Conservation (phyloP, 1,284 basidiomycete genomes). For the Stereum hirsutum region DNA sequence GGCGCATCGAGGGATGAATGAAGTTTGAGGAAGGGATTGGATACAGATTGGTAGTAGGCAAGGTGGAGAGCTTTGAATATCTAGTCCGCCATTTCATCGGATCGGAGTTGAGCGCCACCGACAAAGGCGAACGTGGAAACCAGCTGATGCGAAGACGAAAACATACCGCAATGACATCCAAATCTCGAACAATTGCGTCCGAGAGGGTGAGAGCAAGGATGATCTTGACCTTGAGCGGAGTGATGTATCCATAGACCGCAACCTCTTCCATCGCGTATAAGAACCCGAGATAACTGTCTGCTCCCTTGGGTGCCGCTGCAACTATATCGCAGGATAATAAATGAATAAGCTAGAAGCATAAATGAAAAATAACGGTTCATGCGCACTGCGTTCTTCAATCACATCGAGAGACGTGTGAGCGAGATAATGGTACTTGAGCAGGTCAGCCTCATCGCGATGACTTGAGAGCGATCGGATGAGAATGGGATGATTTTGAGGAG, state of each 20-base stretch:
- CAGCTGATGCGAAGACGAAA: background rate
- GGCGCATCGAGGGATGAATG: slow-evolving; percentile 35
- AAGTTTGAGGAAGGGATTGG: slow-evolving; percentile 70
- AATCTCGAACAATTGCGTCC: slow-evolving; percentile 71
- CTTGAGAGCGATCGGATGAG: slow-evolving; percentile 59
- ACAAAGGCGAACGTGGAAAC: background rate
- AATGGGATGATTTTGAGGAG: slow-evolving; percentile 73
- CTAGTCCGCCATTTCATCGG: slow-evolving; percentile 28
- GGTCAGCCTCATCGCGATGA: slow-evolving; percentile 47
- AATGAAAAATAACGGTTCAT: slow-evolving; percentile 2
- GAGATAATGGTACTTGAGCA: slow-evolving; percentile 76
- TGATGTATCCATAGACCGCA: slow-evolving; percentile 78
- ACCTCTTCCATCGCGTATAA: slow-evolving; percentile 76
- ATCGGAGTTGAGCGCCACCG: too few relatives aligned
- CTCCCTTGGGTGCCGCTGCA: slow-evolving; percentile 41
- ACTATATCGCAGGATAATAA: slow-evolving; percentile 24
- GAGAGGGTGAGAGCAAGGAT: slow-evolving; percentile 65
- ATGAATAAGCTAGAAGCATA: slow-evolving; percentile 5
- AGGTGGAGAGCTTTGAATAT: slow-evolving; percentile 76
- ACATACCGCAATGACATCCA: slow-evolving; percentile 59
- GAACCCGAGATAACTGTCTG: slow-evolving; percentile 70
- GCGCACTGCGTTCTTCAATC: slow-evolving; percentile 59
- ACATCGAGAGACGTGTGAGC: slow-evolving; percentile 76
- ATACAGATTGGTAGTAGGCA: slow-evolving; percentile 68
- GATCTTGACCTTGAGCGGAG: slow-evolving; percentile 74